These are phyloP conservation scores for Ananas comosus DNA, from an alignment of 176 grass and related monocot species.

Conservation along the genomic window DNA sequence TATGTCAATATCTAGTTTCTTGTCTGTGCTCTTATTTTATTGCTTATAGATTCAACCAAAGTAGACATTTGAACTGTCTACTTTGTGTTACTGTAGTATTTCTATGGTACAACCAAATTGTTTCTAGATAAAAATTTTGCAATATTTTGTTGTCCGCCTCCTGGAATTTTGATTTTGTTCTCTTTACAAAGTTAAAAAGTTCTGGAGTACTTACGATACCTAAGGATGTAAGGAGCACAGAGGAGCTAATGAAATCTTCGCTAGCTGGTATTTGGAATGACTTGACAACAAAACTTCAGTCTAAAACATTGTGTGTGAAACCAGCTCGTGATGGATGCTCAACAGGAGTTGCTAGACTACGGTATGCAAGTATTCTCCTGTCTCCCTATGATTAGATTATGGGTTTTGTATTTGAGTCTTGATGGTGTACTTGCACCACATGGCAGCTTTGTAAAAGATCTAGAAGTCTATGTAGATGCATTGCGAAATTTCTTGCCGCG, in stretches of 20 bases:
- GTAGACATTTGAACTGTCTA: neutral
- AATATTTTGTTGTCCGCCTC: neutral
- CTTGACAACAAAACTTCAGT: constrained; percentile 41
- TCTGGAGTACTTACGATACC: constrained; percentile 76
- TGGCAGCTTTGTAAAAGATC: constrained; percentile 52
- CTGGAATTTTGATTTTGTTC: neutral
- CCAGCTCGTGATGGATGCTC: constrained; percentile 91
- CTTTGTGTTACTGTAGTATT: too few relatives aligned
- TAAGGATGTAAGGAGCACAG: constrained; percentile 55
- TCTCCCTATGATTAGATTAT: constrained; percentile 6
- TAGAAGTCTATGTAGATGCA: constrained; percentile 65
- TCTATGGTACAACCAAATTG: neutral
- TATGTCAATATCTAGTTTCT: neutral
- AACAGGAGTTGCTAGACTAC: constrained; percentile 91
- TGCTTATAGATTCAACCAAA: neutral
- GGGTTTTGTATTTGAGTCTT: neutral
- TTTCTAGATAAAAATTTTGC: neutral
- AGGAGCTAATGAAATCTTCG: constrained; percentile 43
- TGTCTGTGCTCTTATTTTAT: too few relatives aligned
- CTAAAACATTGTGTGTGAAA: constrained; percentile 79
- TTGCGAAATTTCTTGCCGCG: constrained; percentile 41
- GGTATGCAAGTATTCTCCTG: constrained; percentile 36
- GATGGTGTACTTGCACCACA: constrained; percentile 21
- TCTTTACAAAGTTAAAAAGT: constrained; percentile 41
- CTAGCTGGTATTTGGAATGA: constrained; percentile 50